Evolutionary conservation across 768 basidiomycete genomes (phyloP).

Genomic region (Xerocomellus chrysenteron): DNA sequence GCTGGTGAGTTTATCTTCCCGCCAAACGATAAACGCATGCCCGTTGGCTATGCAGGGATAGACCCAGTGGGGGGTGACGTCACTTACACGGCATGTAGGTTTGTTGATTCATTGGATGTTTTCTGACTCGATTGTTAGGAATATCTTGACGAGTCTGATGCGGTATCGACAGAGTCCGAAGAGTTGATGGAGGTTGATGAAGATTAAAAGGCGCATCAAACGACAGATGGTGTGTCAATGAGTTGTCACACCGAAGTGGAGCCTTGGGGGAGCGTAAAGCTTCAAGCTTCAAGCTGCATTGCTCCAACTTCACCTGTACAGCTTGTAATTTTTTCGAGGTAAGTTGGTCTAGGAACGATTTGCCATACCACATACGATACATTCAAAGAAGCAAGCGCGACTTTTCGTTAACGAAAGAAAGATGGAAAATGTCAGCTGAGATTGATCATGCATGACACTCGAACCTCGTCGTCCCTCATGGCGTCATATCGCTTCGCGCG

Average conservation of each 20-base stretch:
- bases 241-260: too few relatives aligned
- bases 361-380: not conserved
- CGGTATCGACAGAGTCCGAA: too few relatives aligned
- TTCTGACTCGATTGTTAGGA: not conserved
- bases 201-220: too few relatives aligned
- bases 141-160: too few relatives aligned
- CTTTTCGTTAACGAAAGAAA: slow-evolving; percentile 23
- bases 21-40: too few relatives aligned
- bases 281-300: too few relatives aligned
- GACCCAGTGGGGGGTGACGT: not conserved
- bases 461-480: slow-evolving; percentile 14
- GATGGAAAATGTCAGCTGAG: not conserved
- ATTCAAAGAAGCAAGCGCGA: slow-evolving; percentile 24
- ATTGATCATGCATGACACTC: not conserved
- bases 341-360: not conserved
- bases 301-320: too few relatives aligned
- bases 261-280: too few relatives aligned
- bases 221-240: too few relatives aligned
- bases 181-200: too few relatives aligned
- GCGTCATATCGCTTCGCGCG: slow-evolving; percentile 2
- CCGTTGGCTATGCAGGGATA: not conserved
- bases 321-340: too few relatives aligned
- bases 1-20: not conserved
- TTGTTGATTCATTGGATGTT: not conserved
- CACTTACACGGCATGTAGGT: not conserved